Percentiles rank a stretch among this genome's conserved stretches.
Evolutionary conservation across 768 basidiomycete species (phyloP).

Genomic region (Russula ochroleuca): DNA sequence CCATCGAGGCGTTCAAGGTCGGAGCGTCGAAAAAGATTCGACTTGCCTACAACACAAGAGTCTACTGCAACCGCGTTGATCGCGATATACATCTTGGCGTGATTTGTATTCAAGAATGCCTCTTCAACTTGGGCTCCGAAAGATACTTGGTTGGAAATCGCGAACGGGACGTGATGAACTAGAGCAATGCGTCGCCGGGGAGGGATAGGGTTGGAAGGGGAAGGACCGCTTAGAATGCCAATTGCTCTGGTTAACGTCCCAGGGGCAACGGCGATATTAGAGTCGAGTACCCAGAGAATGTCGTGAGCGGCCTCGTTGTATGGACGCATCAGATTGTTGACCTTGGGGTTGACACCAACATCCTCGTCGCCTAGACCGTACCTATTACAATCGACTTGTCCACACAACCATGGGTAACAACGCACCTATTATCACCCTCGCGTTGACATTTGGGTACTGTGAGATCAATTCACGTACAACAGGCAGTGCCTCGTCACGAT

Average conservation of each 20-base stretch:
- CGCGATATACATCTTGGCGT: conserved; percentile 97
- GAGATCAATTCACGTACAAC: conserved; percentile 73
- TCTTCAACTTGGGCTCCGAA: conserved; percentile 86
- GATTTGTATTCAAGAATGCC: conserved; percentile 93
- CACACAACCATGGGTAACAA: conserved; percentile 8
- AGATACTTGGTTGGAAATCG: conserved; percentile 59
- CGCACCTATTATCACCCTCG: conserved; percentile 73
- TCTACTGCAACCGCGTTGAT: conserved; percentile 86
- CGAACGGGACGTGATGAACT: conserved; percentile 95
- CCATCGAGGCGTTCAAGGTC: conserved; percentile 77
- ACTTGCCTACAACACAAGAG: conserved; percentile 96
- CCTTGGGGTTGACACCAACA: conserved; percentile 94
- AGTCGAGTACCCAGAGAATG: conserved; percentile 95
- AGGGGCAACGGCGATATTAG: conserved; percentile 77
- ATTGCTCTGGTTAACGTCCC: conserved; percentile 83
- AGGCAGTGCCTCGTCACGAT: conserved; percentile 80
- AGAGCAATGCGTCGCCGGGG: conserved; percentile 60
- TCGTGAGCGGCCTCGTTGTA: conserved; percentile 80
- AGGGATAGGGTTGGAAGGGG: conserved; percentile 32
- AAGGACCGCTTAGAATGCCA: conserved; percentile 55
- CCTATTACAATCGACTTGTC: not conserved
- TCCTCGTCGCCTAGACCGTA: conserved; percentile 59
- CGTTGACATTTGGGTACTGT: conserved; percentile 73
- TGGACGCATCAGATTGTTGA: conserved; percentile 89
- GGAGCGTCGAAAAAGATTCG: conserved; percentile 86